These are phyloP conservation scores for Metrosideros polymorpha DNA, from an alignment of 441 rosid genomes.

Conservation along the genomic window DNA sequence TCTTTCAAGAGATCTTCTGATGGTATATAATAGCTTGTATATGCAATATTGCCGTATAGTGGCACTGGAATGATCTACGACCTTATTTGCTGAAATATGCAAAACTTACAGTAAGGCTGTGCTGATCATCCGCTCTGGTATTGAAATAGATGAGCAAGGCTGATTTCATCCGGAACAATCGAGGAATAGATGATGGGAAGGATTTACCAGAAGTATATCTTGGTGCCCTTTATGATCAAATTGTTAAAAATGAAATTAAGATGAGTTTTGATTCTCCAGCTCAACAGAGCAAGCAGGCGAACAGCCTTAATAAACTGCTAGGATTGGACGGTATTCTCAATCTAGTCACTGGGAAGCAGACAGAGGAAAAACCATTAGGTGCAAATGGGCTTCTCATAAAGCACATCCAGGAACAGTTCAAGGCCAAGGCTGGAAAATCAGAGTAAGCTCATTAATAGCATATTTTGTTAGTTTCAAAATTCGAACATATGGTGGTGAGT, in stretches of 20 bases:
- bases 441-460: constrained; percentile 44
- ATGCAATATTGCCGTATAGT: neutral
- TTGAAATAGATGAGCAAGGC: constrained; percentile 77
- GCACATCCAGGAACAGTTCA: constrained; percentile 95
- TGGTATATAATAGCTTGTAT: neutral
- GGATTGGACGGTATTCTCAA: constrained; percentile 96
- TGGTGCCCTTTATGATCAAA: constrained; percentile 73
- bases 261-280: constrained; percentile 77
- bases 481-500: neutral
- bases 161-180: constrained; percentile 82
- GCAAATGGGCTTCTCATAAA: constrained; percentile 94
- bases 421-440: constrained; percentile 86
- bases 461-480: neutral
- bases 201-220: constrained; percentile 94
- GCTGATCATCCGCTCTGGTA: constrained; percentile 21
- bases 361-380: constrained; percentile 88
- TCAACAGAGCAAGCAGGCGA: constrained; percentile 82
- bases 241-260: constrained; percentile 89
- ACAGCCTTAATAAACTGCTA: constrained; percentile 77
- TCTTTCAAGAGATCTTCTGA: neutral
- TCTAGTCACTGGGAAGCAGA: constrained; percentile 75
- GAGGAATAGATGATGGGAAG: constrained; percentile 98
- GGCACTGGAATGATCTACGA: neutral
- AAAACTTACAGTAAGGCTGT: neutral
- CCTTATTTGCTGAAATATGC: neutral